Evolutionary conservation across 1,284 basidiomycete genomes (phyloP).

Genomic region (Moesziomyces globuligerus): DNA sequence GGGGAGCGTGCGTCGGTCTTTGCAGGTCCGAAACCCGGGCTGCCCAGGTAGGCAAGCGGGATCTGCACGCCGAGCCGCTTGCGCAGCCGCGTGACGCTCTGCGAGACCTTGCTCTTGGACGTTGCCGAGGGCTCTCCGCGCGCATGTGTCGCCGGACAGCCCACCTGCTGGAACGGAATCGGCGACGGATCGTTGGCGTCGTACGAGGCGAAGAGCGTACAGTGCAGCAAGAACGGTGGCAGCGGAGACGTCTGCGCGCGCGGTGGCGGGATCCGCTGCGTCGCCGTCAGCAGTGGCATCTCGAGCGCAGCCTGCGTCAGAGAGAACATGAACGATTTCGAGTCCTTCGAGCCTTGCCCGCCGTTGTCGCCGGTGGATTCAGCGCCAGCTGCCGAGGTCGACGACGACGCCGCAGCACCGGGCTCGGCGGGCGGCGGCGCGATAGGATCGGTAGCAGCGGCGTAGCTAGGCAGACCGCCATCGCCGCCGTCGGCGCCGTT

Average conservation of each 20-base stretch:
- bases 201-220: conserved; percentile 41
- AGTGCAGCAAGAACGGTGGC: conserved; percentile 33
- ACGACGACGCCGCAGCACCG: too few species aligned
- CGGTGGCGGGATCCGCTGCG: conserved; percentile 14
- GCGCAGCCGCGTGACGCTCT: conserved; percentile 19
- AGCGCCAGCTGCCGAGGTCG: too few species aligned
- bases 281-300: conserved; percentile 15
- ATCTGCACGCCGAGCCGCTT: conserved; percentile 42
- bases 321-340: not conserved
- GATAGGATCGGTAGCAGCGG: not conserved
- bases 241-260: conserved; percentile 12
- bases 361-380: too few species aligned
- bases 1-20: not conserved
- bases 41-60: conserved; percentile 28
- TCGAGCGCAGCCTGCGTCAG: conserved; percentile 21
- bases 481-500: too few species aligned
- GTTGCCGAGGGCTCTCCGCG: conserved; percentile 19
- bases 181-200: conserved; percentile 21
- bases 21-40: conserved; percentile 9
- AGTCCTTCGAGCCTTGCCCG: too few species aligned
- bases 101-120: conserved; percentile 17
- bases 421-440: too few species aligned
- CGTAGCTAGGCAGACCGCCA: conserved; percentile 24
- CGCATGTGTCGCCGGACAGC: conserved; percentile 30
- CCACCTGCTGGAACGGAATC: conserved; percentile 16